Conservation (phyloP, 176 grass and related monocot species). For the Rhynchospora pubera region DNA sequence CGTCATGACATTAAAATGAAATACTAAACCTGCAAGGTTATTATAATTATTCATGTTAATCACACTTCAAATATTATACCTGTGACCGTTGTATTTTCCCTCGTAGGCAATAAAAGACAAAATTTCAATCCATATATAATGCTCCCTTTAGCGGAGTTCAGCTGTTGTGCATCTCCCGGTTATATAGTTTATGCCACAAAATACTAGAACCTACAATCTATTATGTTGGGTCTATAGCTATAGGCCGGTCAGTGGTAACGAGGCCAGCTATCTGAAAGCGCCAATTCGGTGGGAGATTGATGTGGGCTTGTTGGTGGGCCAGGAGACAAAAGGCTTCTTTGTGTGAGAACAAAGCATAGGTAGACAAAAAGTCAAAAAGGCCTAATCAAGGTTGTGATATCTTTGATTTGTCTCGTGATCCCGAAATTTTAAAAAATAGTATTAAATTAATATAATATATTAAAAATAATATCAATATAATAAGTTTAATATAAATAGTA, state of each 20-base stretch:
- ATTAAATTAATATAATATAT: no score
- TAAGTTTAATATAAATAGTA: no score
- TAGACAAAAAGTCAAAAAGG: not conserved
- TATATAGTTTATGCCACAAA: not conserved
- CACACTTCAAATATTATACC: no score
- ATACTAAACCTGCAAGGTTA: no score
- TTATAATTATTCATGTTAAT: no score
- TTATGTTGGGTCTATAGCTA: not conserved
- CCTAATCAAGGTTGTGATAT: not conserved
- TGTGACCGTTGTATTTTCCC: no score
- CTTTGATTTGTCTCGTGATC: not conserved
- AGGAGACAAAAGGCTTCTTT: conserved; percentile 14
- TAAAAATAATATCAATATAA: no score
- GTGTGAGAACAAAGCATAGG: not conserved
- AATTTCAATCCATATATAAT: not conserved
- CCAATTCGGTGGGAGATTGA: conserved; percentile 5
- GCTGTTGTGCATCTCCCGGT: not conserved
- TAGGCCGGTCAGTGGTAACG: conserved; percentile 14
- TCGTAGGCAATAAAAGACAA: no score
- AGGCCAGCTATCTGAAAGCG: conserved; percentile 1
- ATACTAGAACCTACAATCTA: not conserved
- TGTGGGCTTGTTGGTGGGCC: conserved; percentile 19
- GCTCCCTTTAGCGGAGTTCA: no score
- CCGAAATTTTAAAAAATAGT: no score
- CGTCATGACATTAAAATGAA: no score